Percentiles rank a stretch among this genome's conserved stretches.
These are phyloP conservation scores for Paramecium bursaria DNA, from an alignment of 73 alveolate genomes.

Conservation along the genomic window DNA sequence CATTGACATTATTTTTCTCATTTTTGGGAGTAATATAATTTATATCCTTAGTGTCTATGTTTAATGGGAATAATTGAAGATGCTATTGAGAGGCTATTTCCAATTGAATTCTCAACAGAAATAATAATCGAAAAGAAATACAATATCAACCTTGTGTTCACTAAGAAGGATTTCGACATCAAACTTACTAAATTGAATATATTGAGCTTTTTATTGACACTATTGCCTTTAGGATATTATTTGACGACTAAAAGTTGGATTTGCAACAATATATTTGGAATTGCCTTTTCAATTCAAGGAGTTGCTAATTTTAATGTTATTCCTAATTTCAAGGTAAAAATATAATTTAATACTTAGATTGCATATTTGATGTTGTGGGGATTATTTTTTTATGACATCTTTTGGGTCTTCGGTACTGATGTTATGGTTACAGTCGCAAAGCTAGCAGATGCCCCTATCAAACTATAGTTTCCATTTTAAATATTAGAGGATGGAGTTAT, in stretches of 20 bases:
- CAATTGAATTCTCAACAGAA: constrained; percentile 40
- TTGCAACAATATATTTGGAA: constrained; percentile 91
- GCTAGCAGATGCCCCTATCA: constrained; percentile 96
- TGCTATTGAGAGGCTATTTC: constrained; percentile 63
- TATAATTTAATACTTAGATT: background rate
- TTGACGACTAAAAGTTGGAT: constrained; percentile 85
- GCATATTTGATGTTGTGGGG: constrained; percentile 76
- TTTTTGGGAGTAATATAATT: constrained; percentile 80
- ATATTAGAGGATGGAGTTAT: constrained; percentile 69
- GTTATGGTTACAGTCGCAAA: constrained; percentile 99
- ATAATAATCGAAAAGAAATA: constrained; percentile 24
- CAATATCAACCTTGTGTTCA: constrained; percentile 35
- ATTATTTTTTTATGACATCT: constrained; percentile 95
- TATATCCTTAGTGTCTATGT: constrained; percentile 39
- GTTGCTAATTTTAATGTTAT: constrained; percentile 71
- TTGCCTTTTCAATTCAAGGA: constrained; percentile 88
- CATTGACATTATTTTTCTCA: constrained; percentile 82
- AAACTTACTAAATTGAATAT: constrained; percentile 73
- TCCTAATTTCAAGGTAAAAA: constrained; percentile 67
- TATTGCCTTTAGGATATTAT: constrained; percentile 70
- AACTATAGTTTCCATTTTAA: constrained; percentile 89
- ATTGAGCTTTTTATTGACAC: constrained; percentile 70
- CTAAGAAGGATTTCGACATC: constrained; percentile 63
- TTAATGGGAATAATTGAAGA: constrained; percentile 66
- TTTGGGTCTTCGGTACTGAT: constrained; percentile 98